A percentile compares a stretch with the other conserved stretches of the same genome.
Evolutionary conservation across 164 flowering plant genomes (phyloP).

Genomic region (Stephania cephalantha): DNA sequence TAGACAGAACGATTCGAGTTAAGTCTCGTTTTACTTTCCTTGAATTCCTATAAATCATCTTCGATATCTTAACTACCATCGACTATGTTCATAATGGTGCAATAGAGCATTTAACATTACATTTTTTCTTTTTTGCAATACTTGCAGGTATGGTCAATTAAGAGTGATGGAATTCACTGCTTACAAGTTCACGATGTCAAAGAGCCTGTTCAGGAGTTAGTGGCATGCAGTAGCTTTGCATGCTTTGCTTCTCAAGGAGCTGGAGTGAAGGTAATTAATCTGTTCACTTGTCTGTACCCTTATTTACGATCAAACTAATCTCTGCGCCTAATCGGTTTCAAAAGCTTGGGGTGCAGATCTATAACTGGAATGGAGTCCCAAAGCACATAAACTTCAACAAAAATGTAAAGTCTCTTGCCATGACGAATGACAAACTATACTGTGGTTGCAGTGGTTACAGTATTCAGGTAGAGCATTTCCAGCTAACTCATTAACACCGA

Average conservation of each 20-base stretch:
- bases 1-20: constrained; percentile 73
- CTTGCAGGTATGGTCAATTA: constrained; percentile 61
- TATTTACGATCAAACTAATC: background rate
- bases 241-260: constrained; percentile 63
- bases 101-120: background rate
- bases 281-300: background rate
- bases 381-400: constrained; percentile 58
- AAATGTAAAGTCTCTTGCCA: constrained; percentile 48
- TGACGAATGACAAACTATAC: constrained; percentile 40
- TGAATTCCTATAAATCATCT: background rate
- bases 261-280: constrained; percentile 47
- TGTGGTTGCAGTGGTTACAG: constrained; percentile 64
- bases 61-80: background rate
- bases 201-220: constrained; percentile 41
- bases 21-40: constrained; percentile 7
- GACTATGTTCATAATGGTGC: background rate
- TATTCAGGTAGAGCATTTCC: constrained; percentile 41
- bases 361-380: constrained; percentile 50
- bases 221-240: constrained; percentile 36
- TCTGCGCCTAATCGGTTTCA: background rate
- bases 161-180: constrained; percentile 52
- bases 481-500: background rate
- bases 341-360: constrained; percentile 37
- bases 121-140: background rate
- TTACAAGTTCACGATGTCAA: constrained; percentile 59